phyloP scores from a whole-genome alignment of 495 filamentous ascomycete species.

The Neurospora intermedia region DNA sequence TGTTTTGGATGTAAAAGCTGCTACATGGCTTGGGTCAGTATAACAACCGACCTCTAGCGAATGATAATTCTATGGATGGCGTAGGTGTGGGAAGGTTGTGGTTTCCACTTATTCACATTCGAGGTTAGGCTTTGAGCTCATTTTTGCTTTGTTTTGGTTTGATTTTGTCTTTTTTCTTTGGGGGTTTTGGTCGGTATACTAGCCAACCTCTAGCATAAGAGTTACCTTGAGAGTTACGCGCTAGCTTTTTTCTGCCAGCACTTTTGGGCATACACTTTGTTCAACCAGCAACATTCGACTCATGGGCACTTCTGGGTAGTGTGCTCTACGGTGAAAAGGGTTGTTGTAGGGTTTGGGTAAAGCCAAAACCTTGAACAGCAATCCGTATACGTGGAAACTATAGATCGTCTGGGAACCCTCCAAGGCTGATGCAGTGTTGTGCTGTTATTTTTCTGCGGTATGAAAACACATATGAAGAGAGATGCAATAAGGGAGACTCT shows the following conservation, averaged over 20 bases:
- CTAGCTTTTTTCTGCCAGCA: background rate
- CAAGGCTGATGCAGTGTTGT: background rate
- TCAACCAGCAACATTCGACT: background rate
- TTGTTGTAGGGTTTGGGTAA: background rate
- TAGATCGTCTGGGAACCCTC: background rate
- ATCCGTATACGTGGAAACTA: background rate
- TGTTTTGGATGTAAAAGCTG: background rate
- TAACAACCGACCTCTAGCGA: background rate
- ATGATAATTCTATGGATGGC: too few species aligned
- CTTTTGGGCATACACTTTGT: background rate
- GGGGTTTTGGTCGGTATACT: background rate
- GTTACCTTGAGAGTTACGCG: background rate
- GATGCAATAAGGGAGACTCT: background rate
- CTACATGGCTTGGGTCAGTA: background rate
- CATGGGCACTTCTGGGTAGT: background rate
- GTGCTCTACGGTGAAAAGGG: background rate
- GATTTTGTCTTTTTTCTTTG: too few species aligned
- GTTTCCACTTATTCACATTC: too few species aligned
- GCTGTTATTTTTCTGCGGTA: background rate
- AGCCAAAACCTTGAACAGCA: background rate
- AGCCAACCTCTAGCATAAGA: background rate
- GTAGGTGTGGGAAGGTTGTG: too few species aligned
- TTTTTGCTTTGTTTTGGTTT: too few species aligned
- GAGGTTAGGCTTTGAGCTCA: too few species aligned
- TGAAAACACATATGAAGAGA: background rate